A percentile compares a stretch with the other conserved stretches of the same genome.
phyloP scores from a whole-genome alignment of 768 basidiomycete species.

The Hysterangium stoloniferum region DNA sequence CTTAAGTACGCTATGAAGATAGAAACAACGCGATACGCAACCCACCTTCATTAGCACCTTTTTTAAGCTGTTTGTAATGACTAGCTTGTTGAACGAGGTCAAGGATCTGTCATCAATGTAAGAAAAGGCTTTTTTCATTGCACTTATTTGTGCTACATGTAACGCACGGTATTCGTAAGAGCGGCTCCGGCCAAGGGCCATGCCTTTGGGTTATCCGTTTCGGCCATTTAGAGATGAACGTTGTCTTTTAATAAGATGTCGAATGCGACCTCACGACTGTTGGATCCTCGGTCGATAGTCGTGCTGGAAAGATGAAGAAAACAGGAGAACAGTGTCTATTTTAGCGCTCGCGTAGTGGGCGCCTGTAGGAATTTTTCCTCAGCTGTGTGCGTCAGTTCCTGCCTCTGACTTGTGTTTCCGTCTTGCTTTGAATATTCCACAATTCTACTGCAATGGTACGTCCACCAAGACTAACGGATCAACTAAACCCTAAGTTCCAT shows the following conservation, averaged over 20 bases:
- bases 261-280: slow-evolving; percentile 11
- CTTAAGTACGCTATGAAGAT: slow-evolving; percentile 6
- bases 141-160: not conserved
- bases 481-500: not conserved
- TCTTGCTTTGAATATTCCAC: not conserved
- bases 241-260: not conserved
- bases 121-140: not conserved
- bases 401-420: not conserved
- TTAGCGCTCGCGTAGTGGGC: not conserved
- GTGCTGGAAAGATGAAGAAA: slow-evolving; percentile 1
- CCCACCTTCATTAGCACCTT: slow-evolving; percentile 96
- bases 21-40: not conserved
- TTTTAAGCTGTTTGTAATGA: slow-evolving; percentile 98
- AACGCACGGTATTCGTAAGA: slow-evolving; percentile 81
- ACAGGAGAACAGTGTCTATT: not conserved
- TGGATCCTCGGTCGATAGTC: slow-evolving; percentile 10
- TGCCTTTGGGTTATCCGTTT: slow-evolving; percentile 64
- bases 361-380: slow-evolving; percentile 3
- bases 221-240: slow-evolving; percentile 42
- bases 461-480: not conserved
- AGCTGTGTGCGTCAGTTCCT: not conserved
- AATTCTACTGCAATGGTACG: too few species aligned
- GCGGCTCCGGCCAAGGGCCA: slow-evolving; percentile 82
- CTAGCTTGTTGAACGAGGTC: slow-evolving; percentile 92
- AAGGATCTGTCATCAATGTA: slow-evolving; percentile 54